Evolutionary conservation across 1,139 yeast genomes (phyloP).

Genomic region (Schwanniomyces etchellsii): DNA sequence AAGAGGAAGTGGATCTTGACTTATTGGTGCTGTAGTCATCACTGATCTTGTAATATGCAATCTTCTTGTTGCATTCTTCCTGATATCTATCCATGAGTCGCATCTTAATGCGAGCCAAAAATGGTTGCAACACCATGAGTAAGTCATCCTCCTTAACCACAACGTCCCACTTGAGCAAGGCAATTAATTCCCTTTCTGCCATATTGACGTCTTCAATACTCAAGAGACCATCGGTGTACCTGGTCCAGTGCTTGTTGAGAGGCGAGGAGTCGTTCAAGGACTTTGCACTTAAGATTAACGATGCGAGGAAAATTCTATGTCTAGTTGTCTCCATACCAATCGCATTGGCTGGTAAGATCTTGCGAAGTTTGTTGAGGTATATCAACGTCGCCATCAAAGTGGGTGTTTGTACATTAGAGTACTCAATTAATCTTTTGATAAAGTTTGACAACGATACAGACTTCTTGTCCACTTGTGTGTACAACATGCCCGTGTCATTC

Average conservation of each 20-base stretch:
- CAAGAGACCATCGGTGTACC: conserved; percentile 80
- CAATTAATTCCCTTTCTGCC: conserved; percentile 83
- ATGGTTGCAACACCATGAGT: conserved; percentile 62
- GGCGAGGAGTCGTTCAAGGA: conserved; percentile 91
- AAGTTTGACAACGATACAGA: conserved; percentile 46
- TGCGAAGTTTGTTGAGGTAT: conserved; percentile 70
- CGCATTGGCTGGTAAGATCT: conserved; percentile 79
- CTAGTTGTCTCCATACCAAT: conserved; percentile 92
- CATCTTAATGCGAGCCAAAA: conserved; percentile 64
- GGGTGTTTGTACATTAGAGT: conserved; percentile 91
- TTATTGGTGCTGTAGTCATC: conserved; percentile 16
- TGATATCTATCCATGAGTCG: conserved; percentile 22
- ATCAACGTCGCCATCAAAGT: conserved; percentile 90
- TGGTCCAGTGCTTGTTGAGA: conserved; percentile 92
- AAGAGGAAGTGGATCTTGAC: conserved; percentile 9
- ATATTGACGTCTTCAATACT: conserved; percentile 76
- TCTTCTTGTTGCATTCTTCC: conserved; percentile 27
- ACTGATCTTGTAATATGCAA: conserved; percentile 35
- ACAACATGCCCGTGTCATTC: conserved; percentile 12
- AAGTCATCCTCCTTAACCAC: conserved; percentile 66
- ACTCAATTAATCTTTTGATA: conserved; percentile 64
- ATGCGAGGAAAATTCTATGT: conserved; percentile 85
- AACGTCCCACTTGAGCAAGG: conserved; percentile 80
- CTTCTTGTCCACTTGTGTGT: conserved; percentile 19
- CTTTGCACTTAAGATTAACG: conserved; percentile 85